Conservation (phyloP, 1,284 basidiomycete species). For the Vanrija sp. region DNA sequence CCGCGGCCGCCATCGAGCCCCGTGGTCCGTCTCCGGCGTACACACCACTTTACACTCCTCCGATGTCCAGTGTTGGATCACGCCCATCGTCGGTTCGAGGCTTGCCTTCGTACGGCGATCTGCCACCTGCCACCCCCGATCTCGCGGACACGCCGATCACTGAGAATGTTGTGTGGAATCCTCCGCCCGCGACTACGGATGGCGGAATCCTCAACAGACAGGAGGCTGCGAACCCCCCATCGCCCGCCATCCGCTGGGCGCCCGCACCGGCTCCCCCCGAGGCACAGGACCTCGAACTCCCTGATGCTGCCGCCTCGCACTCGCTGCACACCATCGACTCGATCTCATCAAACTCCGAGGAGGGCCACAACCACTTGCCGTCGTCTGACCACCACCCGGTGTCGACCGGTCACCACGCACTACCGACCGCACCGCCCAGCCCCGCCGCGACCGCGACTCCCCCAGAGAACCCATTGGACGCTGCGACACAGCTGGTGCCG, state of each 20-base stretch:
- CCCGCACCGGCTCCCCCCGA: too few relatives aligned
- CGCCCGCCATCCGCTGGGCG: too few relatives aligned
- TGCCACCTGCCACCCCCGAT: neutral
- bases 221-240: too few relatives aligned
- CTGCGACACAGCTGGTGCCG: too few relatives aligned
- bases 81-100: neutral
- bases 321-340: conserved; percentile 2
- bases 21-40: conserved; percentile 49
- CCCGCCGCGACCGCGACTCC: too few relatives aligned
- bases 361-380: neutral
- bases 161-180: neutral
- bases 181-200: too few relatives aligned
- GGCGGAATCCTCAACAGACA: too few relatives aligned
- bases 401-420: neutral
- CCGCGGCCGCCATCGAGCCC: conserved; percentile 8
- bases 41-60: conserved; percentile 19
- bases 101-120: neutral
- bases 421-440: neutral
- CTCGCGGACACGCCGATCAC: neutral
- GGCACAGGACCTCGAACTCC: neutral
- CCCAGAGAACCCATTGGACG: too few relatives aligned
- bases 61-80: neutral
- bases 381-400: conserved; percentile 15
- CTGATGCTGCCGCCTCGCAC: neutral
- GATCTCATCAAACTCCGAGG: neutral